A percentile compares a stretch with the other conserved stretches of the same genome.
Conservation (phyloP, 2,329 filamentous ascomycete species). For the Cytospora leucostoma region DNA sequence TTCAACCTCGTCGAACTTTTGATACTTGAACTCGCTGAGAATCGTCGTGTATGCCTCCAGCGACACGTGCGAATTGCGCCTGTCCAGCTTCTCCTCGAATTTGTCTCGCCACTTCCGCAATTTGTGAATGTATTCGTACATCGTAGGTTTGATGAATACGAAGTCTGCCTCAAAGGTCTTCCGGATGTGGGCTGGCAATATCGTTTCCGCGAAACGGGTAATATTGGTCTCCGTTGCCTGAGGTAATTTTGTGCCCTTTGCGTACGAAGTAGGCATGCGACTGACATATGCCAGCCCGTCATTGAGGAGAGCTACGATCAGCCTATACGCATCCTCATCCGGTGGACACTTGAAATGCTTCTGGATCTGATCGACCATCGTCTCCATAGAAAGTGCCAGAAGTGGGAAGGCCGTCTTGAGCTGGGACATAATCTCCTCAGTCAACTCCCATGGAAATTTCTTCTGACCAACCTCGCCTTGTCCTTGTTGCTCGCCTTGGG, state of each 20-base stretch:
- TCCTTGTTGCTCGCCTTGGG: slow-evolving; percentile 31
- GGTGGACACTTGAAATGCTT: slow-evolving; percentile 99
- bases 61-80: slow-evolving; percentile 69
- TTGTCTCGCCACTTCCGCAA: slow-evolving; percentile 94
- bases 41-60: slow-evolving; percentile 87
- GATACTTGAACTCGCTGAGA: slow-evolving; percentile 93
- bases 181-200: slow-evolving; percentile 90
- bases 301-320: slow-evolving; percentile 97
- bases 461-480: slow-evolving; percentile 46
- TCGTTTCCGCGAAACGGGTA: slow-evolving; percentile 92
- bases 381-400: slow-evolving; percentile 96
- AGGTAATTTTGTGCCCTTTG: slow-evolving; percentile 88
- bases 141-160: slow-evolving; percentile 90
- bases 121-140: slow-evolving; percentile 98
- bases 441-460: slow-evolving; percentile 93
- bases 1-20: slow-evolving; percentile 98
- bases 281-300: slow-evolving; percentile 93
- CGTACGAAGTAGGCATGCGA: slow-evolving; percentile 82
- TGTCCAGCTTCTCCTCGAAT: slow-evolving; percentile 96
- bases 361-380: slow-evolving; percentile 98
- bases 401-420: slow-evolving; percentile 97
- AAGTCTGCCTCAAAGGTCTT: slow-evolving; percentile 98
- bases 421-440: slow-evolving; percentile 91
- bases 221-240: slow-evolving; percentile 93
- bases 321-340: slow-evolving; percentile 93